Conservation (phyloP, 192 early-diverging fungal species). For the Ramicandelaber brevisporus region DNA sequence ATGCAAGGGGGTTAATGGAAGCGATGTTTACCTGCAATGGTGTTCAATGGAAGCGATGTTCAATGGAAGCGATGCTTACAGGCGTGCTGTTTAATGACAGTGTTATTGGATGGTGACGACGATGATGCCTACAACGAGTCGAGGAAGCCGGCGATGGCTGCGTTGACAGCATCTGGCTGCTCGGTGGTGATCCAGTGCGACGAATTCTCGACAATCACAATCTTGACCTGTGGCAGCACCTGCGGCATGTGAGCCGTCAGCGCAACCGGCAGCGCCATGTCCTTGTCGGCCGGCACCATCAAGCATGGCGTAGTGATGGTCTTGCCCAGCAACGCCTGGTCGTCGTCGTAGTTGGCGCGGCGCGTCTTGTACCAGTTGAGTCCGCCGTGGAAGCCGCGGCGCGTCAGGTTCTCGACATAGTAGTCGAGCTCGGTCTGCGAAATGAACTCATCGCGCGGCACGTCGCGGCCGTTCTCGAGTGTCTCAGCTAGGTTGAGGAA, state of each 20-base stretch:
- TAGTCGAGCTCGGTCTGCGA: constrained; percentile 19
- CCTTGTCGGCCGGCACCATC: constrained; percentile 1
- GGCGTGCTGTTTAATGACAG: no score
- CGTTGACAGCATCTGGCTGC: constrained; percentile 2
- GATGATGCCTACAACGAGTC: neutral
- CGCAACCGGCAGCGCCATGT: neutral
- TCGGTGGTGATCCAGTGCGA: constrained; percentile 3
- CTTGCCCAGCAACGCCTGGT: neutral
- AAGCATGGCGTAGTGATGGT: neutral
- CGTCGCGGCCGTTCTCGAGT: neutral
- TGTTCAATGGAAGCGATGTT: no score
- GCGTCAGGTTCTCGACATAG: constrained; percentile 15
- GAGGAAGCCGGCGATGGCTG: constrained; percentile 1
- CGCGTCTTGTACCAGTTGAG: constrained; percentile 27
- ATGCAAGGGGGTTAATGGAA: no score
- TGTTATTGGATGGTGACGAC: no score
- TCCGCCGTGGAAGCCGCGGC: constrained; percentile 19
- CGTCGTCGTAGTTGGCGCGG: constrained; percentile 9
- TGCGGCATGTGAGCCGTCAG: neutral
- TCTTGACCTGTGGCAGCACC: neutral
- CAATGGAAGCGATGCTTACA: no score
- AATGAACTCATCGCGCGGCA: constrained; percentile 1
- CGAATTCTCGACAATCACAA: constrained; percentile 1
- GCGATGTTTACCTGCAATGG: no score
- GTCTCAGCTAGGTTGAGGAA: neutral